Evolutionary conservation across 2,329 filamentous ascomycete genomes (phyloP), one percentile per base, ranked within the genome.

Genomic region (Aspergillus sp.): DNA sequence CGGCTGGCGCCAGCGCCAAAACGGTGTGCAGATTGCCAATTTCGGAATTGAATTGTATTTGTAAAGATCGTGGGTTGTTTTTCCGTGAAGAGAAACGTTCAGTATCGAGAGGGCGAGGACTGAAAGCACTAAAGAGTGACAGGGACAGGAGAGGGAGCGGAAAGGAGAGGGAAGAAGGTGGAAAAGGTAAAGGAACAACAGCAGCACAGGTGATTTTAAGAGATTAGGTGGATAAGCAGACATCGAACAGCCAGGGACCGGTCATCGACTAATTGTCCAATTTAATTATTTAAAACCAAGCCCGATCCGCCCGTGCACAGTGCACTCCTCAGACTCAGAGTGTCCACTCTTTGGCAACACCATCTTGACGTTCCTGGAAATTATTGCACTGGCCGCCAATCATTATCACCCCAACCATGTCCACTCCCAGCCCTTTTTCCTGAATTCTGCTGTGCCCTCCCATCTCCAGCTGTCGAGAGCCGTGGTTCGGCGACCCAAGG

Each of bases 191-290:
- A 46, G 44, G 23, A 31, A 12, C 23, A 35, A n/a, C 44, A 54
- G 56, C 51, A 55, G 51, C 45, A 44, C 45, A 45, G 31, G 17
- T 17, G 51, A 27, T 55, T 58, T 58, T 58, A 54, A 25, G 41
- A 46, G n/a, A 25, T 39, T 12, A 55, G 14, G 14, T 11, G 31
- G 33, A 17, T 25, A 23, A 31, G 27, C 27, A 37, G 33, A 41
- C 37, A 27, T 23, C 14, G 14, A 39, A 17, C 46, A 21, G 27
- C 31, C 21, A 41, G 21, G 40, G 19, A 43, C 19, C 17, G 7
- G 25, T 15, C 23, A 25, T 31, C 52, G 35, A 54, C 43, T 37
- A 46, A 53, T 39, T 37, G 41, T 25, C 23, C 52, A 54, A 54
- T 48, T 54, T 48, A 39, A 54, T 44, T 47, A 54, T 48, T 54